Evolutionary conservation across 176 grass and related monocot species (phyloP).

Genomic region (Olyra latifolia): DNA sequence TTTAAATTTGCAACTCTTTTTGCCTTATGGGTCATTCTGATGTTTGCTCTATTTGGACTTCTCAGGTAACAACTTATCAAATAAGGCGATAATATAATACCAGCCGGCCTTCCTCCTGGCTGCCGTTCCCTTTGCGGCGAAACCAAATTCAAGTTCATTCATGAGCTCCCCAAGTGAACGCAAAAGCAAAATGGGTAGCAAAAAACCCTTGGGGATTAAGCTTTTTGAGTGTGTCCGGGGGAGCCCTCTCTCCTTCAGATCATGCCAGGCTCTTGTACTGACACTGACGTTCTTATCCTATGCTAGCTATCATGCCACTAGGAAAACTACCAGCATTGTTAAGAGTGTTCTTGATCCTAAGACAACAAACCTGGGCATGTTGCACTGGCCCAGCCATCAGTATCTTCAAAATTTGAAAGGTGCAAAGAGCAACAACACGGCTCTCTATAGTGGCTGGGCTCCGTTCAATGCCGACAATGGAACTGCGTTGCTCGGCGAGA

Average conservation of each 20-base stretch:
- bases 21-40: constrained; percentile 17
- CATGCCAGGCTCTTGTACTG: constrained; percentile 65
- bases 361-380: constrained; percentile 36
- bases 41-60: constrained; percentile 9
- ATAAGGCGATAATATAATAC: background rate
- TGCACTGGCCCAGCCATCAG: constrained; percentile 61
- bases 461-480: constrained; percentile 63
- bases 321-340: constrained; percentile 84
- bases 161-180: constrained; percentile 32
- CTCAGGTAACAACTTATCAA: constrained; percentile 26
- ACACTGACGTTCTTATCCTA: constrained; percentile 66
- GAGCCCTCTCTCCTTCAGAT: constrained; percentile 62
- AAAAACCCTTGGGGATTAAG: constrained; percentile 60
- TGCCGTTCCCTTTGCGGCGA: background rate
- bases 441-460: constrained; percentile 55
- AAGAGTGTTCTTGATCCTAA: constrained; percentile 91
- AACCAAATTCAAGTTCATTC: background rate
- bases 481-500: constrained; percentile 65
- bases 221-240: constrained; percentile 56
- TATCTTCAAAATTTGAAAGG: constrained; percentile 43
- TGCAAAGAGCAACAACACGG: constrained; percentile 9
- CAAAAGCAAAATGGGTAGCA: constrained; percentile 30
- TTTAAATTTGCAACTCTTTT: background rate
- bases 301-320: constrained; percentile 79
- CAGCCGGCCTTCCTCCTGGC: constrained; percentile 15